A percentile compares a stretch with the other conserved stretches of the same genome.
Evolutionary conservation across 2,329 filamentous ascomycete genomes (phyloP).

Genomic region (Fusarium lateritium): DNA sequence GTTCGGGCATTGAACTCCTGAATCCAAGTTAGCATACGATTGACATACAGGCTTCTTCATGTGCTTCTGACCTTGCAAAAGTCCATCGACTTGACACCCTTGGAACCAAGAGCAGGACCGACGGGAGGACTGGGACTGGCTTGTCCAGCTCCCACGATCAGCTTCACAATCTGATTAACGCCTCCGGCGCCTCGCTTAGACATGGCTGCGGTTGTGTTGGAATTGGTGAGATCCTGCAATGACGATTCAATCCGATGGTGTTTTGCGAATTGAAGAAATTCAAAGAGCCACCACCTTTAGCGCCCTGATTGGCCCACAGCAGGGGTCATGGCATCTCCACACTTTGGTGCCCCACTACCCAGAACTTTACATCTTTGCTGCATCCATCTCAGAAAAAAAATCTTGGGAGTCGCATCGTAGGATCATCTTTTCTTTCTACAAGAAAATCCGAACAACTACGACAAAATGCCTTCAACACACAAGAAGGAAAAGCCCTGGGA

Average conservation of each 20-base stretch:
- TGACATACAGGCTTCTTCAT: not conserved
- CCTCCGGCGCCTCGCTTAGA: slow-evolving; percentile 63
- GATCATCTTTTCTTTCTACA: slow-evolving; percentile 5
- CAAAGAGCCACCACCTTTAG: slow-evolving; percentile 28
- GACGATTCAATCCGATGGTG: slow-evolving; percentile 19
- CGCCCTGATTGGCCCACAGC: slow-evolving; percentile 43
- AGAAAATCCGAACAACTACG: not conserved
- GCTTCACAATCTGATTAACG: slow-evolving; percentile 87
- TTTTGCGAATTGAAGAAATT: slow-evolving; percentile 50
- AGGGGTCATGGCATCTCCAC: slow-evolving; percentile 31
- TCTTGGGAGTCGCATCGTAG: slow-evolving; percentile 33
- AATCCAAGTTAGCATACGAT: slow-evolving; percentile 32
- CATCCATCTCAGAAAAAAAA: slow-evolving; percentile 44
- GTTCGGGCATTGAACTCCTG: slow-evolving; percentile 98
- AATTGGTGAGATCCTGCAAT: slow-evolving; percentile 24
- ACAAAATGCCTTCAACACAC: slow-evolving; percentile 85
- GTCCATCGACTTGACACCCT: slow-evolving; percentile 99
- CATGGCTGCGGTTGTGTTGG: slow-evolving; percentile 58
- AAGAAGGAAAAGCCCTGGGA: slow-evolving; percentile 95
- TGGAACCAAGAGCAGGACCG: slow-evolving; percentile 94
- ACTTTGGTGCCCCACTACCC: slow-evolving; percentile 34
- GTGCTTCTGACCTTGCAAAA: slow-evolving; percentile 87
- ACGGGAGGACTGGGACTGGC: slow-evolving; percentile 96
- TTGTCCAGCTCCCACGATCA: slow-evolving; percentile 97
- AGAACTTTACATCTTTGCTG: slow-evolving; percentile 10